Base-by-base conservation (phyloP, 345 rosid species). In the Syzygium jambos region DNA sequence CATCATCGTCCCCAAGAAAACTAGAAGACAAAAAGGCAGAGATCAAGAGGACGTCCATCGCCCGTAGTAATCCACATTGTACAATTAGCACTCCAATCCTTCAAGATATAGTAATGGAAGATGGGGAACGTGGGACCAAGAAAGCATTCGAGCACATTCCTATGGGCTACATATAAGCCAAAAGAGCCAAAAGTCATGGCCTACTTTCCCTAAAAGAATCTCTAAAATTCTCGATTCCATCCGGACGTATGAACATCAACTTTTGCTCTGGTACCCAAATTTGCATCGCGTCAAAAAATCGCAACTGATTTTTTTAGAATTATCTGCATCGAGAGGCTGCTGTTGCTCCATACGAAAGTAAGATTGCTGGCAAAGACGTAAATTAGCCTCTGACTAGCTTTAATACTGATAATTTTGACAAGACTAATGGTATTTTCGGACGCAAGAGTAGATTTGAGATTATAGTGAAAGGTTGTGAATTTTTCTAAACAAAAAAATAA, bases 271-370 rank as follows among this genome's bases (percentile, higher is more conserved):
- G 14, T 61, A 43, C 34, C n/a, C 27, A 5, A 5, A 27, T 0
- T 27, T 0, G 5, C 16, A 29, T 2, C 0, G 2, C 5, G 8
- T n/a, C 5, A 61, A 61, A 61, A n/a, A 27, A n/a, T n/a, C 1
- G 1, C n/a, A 0, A n/a, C 9, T 6, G 0, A 61, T n/a, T 13
- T 61, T n/a, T 61, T 61, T 9, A 61, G 2, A 61, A 61, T 61
- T n/a, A 61, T 61, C 19, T n/a, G 6, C 6, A 61, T n/a, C 0
- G 0, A 15, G 0, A 27, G 14, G n/a, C 23, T 56, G 23, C 0
- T 23, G 4, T 27, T 23, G 27, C n/a, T 56, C 10, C 5, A 3
- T 55, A 23, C 4, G 0, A 56, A 23, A 12, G 5, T 11, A 1
- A 11, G 16, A 27, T 30, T 27, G 16, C 12, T 5, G 65, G 0